Evolutionary conservation across 345 rosid genomes (phyloP), one percentile per base, ranked within the genome.

Genomic region (Microthlaspi erraticum): DNA sequence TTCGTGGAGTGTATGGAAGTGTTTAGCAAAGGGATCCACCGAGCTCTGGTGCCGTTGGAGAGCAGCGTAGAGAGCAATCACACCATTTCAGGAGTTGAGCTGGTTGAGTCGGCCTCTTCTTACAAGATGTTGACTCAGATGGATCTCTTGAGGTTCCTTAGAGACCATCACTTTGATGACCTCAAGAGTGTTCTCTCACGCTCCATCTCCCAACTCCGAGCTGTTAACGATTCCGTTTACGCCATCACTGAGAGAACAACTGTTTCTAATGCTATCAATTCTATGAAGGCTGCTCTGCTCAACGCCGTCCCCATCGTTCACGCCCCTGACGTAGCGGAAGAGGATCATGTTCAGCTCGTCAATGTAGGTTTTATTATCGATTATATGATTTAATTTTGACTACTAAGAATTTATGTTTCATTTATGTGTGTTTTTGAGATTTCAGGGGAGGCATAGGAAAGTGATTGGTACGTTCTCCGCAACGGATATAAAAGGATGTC

Each of bases 11-110:
- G 97, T 70, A 83, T 90, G 93, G 93, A 88, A 77, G 82, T 90
- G 68, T 77, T 90, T 46, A 83, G 93, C 84, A 93, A 93, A 79
- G 97, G 93, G 64, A 83, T 87, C 34, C 98, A 93, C 81, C 77
- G 92, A 2, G 90, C 89, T 5, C 70, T 93, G 60, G 98, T 93
- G 41, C 98, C 97, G 3, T 7, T 76, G 2, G 94, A 86, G 56
- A 63, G 87, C 39, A 82, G 76, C 37, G 70, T 57, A 64, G 89
- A 83, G 17, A 83, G 80, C 19, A 73, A 3, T 18, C 44, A 67
- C 60, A 66, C 61, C 9, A 32, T 60, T 5, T 70, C 84, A 2
- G 91, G 90, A 14, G 90, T 74, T 5, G 91, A 85, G 73, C 79
- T 88, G n/a, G 78, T 81, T 26, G 95, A 90, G 72, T 79, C 89